These are phyloP conservation scores for Hygrophila difformis DNA, from an alignment of 257 asterid genomes.

Conservation along the genomic window DNA sequence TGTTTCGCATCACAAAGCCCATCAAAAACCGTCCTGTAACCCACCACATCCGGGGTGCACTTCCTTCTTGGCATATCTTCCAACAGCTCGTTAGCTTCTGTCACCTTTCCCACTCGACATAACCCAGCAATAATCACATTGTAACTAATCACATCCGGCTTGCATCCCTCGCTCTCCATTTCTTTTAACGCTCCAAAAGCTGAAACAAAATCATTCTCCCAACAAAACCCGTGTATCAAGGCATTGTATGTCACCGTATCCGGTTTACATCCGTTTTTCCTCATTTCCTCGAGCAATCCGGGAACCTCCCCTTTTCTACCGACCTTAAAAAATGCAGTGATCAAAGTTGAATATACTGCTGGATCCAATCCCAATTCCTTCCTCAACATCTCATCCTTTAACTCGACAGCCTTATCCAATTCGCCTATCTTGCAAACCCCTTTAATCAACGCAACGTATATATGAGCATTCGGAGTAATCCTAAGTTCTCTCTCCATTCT, in stretches of 20 bases:
- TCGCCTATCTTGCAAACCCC: constrained; percentile 40
- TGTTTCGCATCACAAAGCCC: constrained; percentile 47
- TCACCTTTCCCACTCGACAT: constrained; percentile 40
- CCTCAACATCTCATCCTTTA: constrained; percentile 60
- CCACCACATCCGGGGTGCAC: constrained; percentile 58
- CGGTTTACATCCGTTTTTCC: constrained; percentile 40
- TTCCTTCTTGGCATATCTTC: constrained; percentile 67
- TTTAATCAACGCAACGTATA: constrained; percentile 53
- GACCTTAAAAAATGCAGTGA: constrained; percentile 46
- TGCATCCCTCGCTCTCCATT: constrained; percentile 58
- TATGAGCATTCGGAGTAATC: constrained; percentile 39
- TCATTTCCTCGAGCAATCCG: constrained; percentile 53
- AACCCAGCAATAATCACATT: constrained; percentile 48
- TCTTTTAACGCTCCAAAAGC: constrained; percentile 40
- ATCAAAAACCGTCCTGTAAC: constrained; percentile 51
- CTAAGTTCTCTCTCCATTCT: constrained; percentile 46
- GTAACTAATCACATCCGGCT: constrained; percentile 58
- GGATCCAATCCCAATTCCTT: constrained; percentile 45
- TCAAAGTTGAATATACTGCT: constrained; percentile 59
- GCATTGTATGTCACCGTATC: constrained; percentile 58
- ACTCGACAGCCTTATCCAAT: constrained; percentile 32
- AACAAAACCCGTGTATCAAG: constrained; percentile 53
- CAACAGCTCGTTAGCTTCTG: constrained; percentile 54
- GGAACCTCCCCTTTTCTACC: constrained; percentile 39
- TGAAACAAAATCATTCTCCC: constrained; percentile 45